Evolutionary conservation across 129 eudicot species (phyloP).

Genomic region (Tagetes erecta): DNA sequence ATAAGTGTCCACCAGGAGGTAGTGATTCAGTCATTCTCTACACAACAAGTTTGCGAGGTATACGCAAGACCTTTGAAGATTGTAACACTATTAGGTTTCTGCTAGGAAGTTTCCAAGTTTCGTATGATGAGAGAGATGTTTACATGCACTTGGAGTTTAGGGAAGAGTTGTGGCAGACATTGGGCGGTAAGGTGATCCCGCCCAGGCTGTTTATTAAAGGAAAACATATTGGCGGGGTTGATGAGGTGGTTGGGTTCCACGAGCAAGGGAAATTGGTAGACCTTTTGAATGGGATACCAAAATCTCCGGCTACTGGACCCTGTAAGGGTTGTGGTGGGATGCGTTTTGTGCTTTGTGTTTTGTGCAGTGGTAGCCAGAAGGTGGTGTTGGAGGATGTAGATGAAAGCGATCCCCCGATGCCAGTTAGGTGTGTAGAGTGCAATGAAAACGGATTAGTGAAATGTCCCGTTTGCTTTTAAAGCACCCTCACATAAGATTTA

Average conservation of each 20-base stretch:
- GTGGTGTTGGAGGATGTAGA: slow-evolving; percentile 31
- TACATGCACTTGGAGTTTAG: slow-evolving; percentile 81
- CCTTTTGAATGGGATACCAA: slow-evolving; percentile 53
- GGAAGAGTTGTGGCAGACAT: slow-evolving; percentile 75
- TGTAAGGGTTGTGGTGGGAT: slow-evolving; percentile 72
- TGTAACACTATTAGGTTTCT: slow-evolving; percentile 60
- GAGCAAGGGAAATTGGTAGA: slow-evolving; percentile 35
- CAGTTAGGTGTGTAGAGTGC: slow-evolving; percentile 52
- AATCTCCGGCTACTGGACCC: slow-evolving; percentile 25
- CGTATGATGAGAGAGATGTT: slow-evolving; percentile 63
- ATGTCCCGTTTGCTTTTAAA: slow-evolving; percentile 61
- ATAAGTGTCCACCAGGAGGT: slow-evolving; percentile 72
- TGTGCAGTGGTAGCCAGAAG: slow-evolving; percentile 71
- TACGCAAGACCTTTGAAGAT: slow-evolving; percentile 82
- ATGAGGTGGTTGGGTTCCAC: slow-evolving; percentile 65
- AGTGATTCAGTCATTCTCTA: slow-evolving; percentile 56
- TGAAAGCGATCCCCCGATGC: neutral
- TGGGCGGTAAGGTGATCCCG: slow-evolving; percentile 61
- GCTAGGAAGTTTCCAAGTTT: slow-evolving; percentile 53
- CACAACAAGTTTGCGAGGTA: slow-evolving; percentile 87
- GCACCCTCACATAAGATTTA: neutral
- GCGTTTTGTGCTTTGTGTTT: slow-evolving; percentile 58
- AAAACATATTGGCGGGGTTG: slow-evolving; percentile 61
- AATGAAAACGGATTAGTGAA: slow-evolving; percentile 80
- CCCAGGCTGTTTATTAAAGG: slow-evolving; percentile 80